Percentiles rank a stretch among this genome's conserved stretches.
Evolutionary conservation across 2,329 filamentous ascomycete genomes (phyloP).

Genomic region (Colletotrichum liaoningense): DNA sequence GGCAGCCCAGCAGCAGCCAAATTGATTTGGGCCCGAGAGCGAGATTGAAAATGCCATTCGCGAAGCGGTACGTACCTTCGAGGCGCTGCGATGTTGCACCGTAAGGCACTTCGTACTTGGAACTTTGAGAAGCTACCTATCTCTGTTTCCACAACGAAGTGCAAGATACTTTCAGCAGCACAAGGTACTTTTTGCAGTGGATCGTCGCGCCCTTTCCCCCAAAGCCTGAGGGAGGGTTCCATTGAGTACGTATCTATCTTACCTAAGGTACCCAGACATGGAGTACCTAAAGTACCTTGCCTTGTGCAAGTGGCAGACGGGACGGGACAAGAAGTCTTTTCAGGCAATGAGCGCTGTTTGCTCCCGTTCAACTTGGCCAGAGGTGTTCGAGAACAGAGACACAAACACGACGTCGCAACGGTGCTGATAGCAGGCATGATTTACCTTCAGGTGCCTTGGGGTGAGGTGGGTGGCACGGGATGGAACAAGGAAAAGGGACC

Average conservation of each 20-base stretch:
- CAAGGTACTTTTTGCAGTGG: not conserved
- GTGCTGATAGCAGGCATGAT: not conserved
- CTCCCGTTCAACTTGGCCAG: not conserved
- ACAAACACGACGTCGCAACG: too few species aligned
- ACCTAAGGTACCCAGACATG: too few species aligned
- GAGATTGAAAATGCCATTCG: constrained; percentile 5
- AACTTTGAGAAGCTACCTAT: not conserved
- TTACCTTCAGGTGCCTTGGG: not conserved
- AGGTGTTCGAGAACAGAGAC: not conserved
- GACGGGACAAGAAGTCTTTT: not conserved
- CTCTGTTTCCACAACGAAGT: not conserved
- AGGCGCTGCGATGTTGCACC: not conserved
- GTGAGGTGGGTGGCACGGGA: not conserved
- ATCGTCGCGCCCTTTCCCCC: not conserved
- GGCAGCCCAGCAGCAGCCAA: not conserved
- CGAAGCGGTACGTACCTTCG: not conserved
- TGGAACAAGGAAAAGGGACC: not conserved
- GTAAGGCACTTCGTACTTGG: too few species aligned
- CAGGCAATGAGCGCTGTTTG: not conserved
- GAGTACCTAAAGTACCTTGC: not conserved
- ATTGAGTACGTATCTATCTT: not conserved
- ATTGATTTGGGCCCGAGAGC: constrained; percentile 5
- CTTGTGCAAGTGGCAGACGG: not conserved
- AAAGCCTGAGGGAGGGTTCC: not conserved
- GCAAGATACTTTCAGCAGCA: not conserved